Evolutionary conservation across 2,329 filamentous ascomycete species (phyloP), one percentile per base, ranked within the genome.

Genomic region (Fusarium nelsonii): DNA sequence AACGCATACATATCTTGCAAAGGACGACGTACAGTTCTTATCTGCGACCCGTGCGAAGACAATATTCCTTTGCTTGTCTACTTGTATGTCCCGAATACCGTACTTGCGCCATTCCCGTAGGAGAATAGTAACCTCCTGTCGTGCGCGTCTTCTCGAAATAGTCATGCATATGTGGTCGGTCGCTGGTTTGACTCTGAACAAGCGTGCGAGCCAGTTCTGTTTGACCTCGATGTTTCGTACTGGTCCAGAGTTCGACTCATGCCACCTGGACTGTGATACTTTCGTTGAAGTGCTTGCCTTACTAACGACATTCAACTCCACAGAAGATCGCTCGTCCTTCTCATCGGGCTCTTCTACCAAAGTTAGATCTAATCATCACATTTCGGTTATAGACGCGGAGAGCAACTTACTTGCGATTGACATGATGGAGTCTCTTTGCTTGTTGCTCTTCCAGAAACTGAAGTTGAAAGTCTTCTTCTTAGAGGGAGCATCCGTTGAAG

Each of bases 151-250:
- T 7, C 81, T 77, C 30, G 91, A 88, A 26, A 93, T 85, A 5
- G 85, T 85, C 77, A 97, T 90, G 77, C 93, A 96, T 16, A 97
- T 80, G 30, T 92, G 86, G 68, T 88, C 88, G 16, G 84, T 90
- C 1, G 91, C 92, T 2, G 95, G 95, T 77, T 96, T 97, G 76
- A 97, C 91, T 57, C 93, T 89, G 82, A 98, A 93, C 45, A 98
- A 88, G 16, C 93, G 91, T 32, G 93, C 91, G 54, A 98, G 87
- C 94, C 95, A 97, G 72, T 91, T 97, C 75, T 93, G 90, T 76
- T 89, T 90, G 32, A 88, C 86, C 65, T 89, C 89, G 74, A 87
- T 91, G 79, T 85, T 85, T 58, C 85, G 85, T 65, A 80, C 81
- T 32, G 74, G 72, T 18, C 78, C 78, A 62, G 77, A 78, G 32